phyloP scores from a whole-genome alignment of 2,329 filamentous ascomycete species.

The Alternaria solani region DNA sequence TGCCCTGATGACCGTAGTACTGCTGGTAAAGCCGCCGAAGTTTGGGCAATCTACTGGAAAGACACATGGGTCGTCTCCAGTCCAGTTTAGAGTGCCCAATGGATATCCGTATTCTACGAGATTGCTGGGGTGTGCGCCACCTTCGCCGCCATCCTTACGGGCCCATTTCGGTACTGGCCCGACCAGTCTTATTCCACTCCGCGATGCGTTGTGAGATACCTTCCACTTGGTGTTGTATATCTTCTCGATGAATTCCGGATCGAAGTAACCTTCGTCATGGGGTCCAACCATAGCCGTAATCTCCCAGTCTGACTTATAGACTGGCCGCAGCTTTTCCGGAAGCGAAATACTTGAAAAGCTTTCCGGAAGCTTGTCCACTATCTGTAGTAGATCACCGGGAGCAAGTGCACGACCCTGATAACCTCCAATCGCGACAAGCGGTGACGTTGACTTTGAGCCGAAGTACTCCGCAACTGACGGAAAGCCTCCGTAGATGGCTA shows the following conservation, averaged over 20 bases:
- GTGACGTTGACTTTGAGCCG: constrained; percentile 66
- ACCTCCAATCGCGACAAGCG: constrained; percentile 65
- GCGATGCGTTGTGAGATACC: constrained; percentile 67
- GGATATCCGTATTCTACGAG: constrained; percentile 64
- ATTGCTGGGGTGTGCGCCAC: constrained; percentile 69
- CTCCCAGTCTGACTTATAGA: constrained; percentile 61
- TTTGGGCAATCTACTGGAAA: constrained; percentile 68
- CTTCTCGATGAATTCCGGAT: constrained; percentile 62
- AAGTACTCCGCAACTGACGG: constrained; percentile 64
- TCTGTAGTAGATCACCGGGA: constrained; percentile 62
- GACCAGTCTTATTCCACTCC: constrained; percentile 67
- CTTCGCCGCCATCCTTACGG: constrained; percentile 67
- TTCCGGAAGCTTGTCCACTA: constrained; percentile 52
- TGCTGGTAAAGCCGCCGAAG: constrained; percentile 67
- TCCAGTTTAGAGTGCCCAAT: constrained; percentile 67
- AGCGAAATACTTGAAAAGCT: constrained; percentile 45
- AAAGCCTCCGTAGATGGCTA: constrained; percentile 66
- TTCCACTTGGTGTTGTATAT: constrained; percentile 67
- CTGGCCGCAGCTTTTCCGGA: constrained; percentile 57
- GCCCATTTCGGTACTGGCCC: constrained; percentile 68
- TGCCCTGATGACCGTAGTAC: constrained; percentile 63
- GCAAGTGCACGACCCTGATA: constrained; percentile 66
- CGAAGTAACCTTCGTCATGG: constrained; percentile 64
- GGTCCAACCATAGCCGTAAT: constrained; percentile 64
- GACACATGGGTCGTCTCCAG: constrained; percentile 67